Base-by-base conservation (phyloP, 306 rosid genomes). In the Urtica urens region DNA sequence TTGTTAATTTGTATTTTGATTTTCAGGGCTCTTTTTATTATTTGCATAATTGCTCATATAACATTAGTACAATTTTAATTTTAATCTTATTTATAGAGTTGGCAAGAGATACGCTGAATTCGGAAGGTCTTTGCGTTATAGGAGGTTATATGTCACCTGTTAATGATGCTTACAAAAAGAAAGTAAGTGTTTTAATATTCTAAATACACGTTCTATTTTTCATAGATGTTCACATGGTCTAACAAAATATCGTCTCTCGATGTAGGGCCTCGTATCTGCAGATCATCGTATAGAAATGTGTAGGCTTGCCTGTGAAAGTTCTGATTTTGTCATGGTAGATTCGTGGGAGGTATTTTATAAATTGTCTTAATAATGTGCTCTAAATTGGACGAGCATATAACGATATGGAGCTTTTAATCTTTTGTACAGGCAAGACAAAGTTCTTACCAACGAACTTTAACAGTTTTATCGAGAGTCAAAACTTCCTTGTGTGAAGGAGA, bases 311-410 rank as follows among this genome's bases (percentile, higher is more conserved):
- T 76, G 95, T 64, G 66, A 62, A 71, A 77, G 75, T 75, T 90
- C 95, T 25, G 76, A 75, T 6, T 85, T 79, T 59, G 23, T 85
- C 59, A 90, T 85, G 95, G 94, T 85, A 62, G 99, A 90, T 75
- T 87, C 81, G 28, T 90, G 99, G 95, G 99, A 90, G 84, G 95
- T 84, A 77, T n/a, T n/a, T n/a, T n/a, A n/a, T n/a, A n/a, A n/a
- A n/a, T n/a, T n/a, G n/a, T n/a, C n/a, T n/a, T n/a, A n/a, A n/a
- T n/a, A n/a, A n/a, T n/a, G n/a, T n/a, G n/a, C n/a, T n/a, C n/a
- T n/a, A n/a, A n/a, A n/a, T n/a, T n/a, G n/a, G n/a, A n/a, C n/a
- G n/a, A n/a, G n/a, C n/a, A n/a, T n/a, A n/a, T n/a, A n/a, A n/a
- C n/a, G n/a, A n/a, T n/a, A n/a, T n/a, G n/a, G n/a, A n/a, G n/a